Base-by-base conservation (phyloP, 2,329 filamentous ascomycete genomes). In the Colletotrichum tamarilloi region DNA sequence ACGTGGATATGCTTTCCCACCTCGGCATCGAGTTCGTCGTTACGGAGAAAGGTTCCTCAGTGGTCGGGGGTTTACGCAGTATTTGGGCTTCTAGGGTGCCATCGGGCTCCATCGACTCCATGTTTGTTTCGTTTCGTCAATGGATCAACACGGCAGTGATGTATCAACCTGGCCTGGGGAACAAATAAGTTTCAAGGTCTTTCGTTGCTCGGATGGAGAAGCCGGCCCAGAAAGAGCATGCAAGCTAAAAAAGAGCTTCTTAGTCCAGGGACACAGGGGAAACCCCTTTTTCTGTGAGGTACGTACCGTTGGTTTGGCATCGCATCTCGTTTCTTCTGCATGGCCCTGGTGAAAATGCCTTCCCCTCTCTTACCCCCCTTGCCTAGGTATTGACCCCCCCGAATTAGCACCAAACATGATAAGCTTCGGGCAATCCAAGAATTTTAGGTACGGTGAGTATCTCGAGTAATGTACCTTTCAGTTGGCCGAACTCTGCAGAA, bases 381-480 rank as follows among this genome's bases (percentile, higher is more conserved):
- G 60, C 62, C n/a, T 64, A 24, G 14, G 56, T 22, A 53, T 24
- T 49, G 24, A 30, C 57, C 46, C 22, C 22, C 57, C 63, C 38
- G 52, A 67, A 30, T 32, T 53, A 32, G 59, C 69, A 64, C 53
- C 46, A 69, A 53, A 4, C 16, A 42, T 65, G 19, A 58, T 65
- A 22, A 58, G 57, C 57, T 49, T 49, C 42, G 19, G 16, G 42
- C 42, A 49, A 24, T 19, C 52, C 58, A 42, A 19, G 38, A 42
- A 42, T 42, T 3, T 19, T 12, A 28, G 64, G 57, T 24, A 55
- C 32, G 38, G 59, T 63, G 30, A 63, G 35, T n/a, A 30, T 58
- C 38, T 49, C 38, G 53, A 69, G 42, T 69, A 59, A 69, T 72
- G 70, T 69, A 59, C 42, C 59, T 46, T 63, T 56, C 59, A 58